Evolutionary conservation across 2,329 filamentous ascomycete genomes (phyloP).

Genomic region (Cryphonectria parasitica): DNA sequence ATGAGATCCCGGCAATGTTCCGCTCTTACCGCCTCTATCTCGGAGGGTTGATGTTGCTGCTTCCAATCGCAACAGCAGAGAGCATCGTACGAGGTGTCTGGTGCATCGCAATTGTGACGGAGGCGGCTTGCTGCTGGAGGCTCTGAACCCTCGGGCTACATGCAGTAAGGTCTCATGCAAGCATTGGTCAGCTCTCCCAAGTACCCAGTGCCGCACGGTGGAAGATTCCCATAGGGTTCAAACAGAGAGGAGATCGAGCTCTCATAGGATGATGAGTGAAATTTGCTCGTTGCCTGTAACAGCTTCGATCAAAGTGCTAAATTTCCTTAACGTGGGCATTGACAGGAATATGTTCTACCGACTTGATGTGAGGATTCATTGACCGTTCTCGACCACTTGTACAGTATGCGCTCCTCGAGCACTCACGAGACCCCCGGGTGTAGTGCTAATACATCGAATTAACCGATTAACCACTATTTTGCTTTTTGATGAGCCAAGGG

Average conservation of each 20-base stretch:
- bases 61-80: background rate
- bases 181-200: background rate
- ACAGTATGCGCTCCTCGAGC: background rate
- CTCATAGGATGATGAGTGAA: background rate
- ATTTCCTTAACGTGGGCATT: background rate
- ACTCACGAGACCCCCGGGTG: background rate
- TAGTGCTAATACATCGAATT: background rate
- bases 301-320: background rate
- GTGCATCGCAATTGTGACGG: background rate
- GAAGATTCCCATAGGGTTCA: background rate
- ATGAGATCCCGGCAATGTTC: background rate
- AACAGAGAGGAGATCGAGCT: background rate
- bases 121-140: background rate
- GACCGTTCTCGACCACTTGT: background rate
- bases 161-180: background rate
- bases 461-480: background rate
- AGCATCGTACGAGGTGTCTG: background rate
- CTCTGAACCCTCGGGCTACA: background rate
- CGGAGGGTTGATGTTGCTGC: background rate
- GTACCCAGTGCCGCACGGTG: conserved; percentile 3
- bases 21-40: background rate
- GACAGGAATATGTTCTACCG: background rate
- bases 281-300: background rate
- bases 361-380: background rate
- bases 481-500: background rate